A percentile compares a stretch with the other conserved stretches of the same genome.
Conservation (phyloP, 768 basidiomycete genomes). For the Suillus variegatus region DNA sequence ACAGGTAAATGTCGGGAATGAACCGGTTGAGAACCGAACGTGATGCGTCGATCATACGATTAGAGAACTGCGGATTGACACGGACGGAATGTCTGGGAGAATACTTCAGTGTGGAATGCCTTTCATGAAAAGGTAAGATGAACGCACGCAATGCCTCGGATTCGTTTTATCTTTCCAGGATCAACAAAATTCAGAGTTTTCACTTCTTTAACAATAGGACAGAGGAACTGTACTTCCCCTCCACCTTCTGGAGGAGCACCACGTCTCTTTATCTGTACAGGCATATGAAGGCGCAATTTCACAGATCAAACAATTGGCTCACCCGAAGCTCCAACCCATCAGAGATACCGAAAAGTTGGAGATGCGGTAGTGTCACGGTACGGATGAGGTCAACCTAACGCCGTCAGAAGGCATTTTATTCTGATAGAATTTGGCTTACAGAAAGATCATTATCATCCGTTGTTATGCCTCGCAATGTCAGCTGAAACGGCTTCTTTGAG, state of each 20-base stretch:
- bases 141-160: slow-evolving; percentile 92
- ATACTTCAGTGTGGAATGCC: not conserved
- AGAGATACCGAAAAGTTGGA: slow-evolving; percentile 87
- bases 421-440: slow-evolving; percentile 42
- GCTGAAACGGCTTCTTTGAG: slow-evolving; percentile 79
- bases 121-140: slow-evolving; percentile 7
- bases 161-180: slow-evolving; percentile 88
- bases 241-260: slow-evolving; percentile 90
- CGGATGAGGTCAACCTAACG: slow-evolving; percentile 81
- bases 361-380: slow-evolving; percentile 87
- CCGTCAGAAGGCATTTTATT: slow-evolving; percentile 14
- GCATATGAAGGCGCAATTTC: not conserved
- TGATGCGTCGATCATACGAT: slow-evolving; percentile 94
- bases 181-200: slow-evolving; percentile 94
- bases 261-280: slow-evolving; percentile 85
- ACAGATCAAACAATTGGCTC: slow-evolving; percentile 19
- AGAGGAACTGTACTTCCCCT: slow-evolving; percentile 92
- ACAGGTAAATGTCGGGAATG: slow-evolving; percentile 97
- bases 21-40: slow-evolving; percentile 93
- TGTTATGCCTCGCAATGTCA: slow-evolving; percentile 88
- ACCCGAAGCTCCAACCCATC: slow-evolving; percentile 91
- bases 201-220: slow-evolving; percentile 86
- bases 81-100: slow-evolving; percentile 84
- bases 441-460: slow-evolving; percentile 92
- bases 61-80: slow-evolving; percentile 96